Evolutionary conservation across 2,329 filamentous ascomycete species (phyloP).

Genomic region (Cercospora berteroae): DNA sequence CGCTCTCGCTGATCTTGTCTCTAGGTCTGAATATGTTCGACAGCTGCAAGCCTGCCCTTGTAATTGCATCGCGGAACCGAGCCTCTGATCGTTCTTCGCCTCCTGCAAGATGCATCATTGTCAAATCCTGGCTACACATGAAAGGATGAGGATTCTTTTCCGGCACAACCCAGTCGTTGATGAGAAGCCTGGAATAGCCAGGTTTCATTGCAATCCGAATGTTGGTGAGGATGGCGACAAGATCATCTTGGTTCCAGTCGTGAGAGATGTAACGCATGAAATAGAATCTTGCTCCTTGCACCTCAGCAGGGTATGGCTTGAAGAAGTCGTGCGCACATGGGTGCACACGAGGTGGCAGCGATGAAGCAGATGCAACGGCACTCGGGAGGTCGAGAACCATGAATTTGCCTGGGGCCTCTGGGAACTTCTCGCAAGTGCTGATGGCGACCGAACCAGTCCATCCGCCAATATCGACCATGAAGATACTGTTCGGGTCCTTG

Average conservation of each 20-base stretch:
- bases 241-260: conserved; percentile 36
- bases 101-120: conserved; percentile 9
- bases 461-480: conserved; percentile 15
- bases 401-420: conserved; percentile 9
- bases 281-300: conserved; percentile 28
- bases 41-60: neutral
- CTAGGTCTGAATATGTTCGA: conserved; percentile 7
- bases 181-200: conserved; percentile 37
- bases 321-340: conserved; percentile 36
- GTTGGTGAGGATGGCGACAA: conserved; percentile 30
- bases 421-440: neutral
- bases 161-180: conserved; percentile 37
- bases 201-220: conserved; percentile 30
- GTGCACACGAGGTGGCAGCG: conserved; percentile 17
- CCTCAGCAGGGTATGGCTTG: conserved; percentile 32
- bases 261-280: conserved; percentile 34
- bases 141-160: conserved; percentile 11
- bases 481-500: neutral
- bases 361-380: neutral
- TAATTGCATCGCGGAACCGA: conserved; percentile 9
- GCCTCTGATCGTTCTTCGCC: conserved; percentile 8
- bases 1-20: conserved; percentile 10
- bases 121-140: conserved; percentile 10
- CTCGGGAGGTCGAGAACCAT: conserved; percentile 2
- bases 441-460: conserved; percentile 4